A percentile compares a stretch with the other conserved stretches of the same genome.
These are phyloP conservation scores for Dactylella cylindrospora DNA, from an alignment of 2,329 filamentous ascomycete species.

Conservation along the genomic window DNA sequence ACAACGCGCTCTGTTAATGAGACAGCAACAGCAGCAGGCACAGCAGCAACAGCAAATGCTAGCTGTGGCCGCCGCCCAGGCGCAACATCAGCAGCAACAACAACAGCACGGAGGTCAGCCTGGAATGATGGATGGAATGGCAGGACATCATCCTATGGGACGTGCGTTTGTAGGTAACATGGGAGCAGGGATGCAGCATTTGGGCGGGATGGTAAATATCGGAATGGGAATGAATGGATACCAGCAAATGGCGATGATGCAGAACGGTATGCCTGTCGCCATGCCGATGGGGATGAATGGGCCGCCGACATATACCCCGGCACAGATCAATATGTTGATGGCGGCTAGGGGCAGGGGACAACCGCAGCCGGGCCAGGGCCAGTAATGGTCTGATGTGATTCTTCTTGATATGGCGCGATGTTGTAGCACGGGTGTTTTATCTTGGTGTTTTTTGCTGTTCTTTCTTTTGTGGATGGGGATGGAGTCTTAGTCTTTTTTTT, in stretches of 20 bases:
- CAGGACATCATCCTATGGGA: too few relatives aligned
- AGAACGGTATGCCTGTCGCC: slow-evolving; percentile 39
- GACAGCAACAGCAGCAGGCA: slow-evolving; percentile 21
- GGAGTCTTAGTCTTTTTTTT: slow-evolving; percentile 9
- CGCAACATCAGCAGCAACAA: slow-evolving; percentile 34
- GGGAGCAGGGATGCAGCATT: slow-evolving; percentile 37
- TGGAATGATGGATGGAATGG: slow-evolving; percentile 30
- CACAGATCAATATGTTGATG: slow-evolving; percentile 46
- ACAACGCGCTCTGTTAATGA: slow-evolving; percentile 29
- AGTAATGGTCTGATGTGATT: slow-evolving; percentile 4
- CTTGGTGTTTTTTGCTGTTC: slow-evolving; percentile 4
- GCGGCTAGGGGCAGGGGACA: slow-evolving; percentile 44
- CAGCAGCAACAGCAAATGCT: slow-evolving; percentile 25
- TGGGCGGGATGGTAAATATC: slow-evolving; percentile 32
- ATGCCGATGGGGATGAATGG: slow-evolving; percentile 35
- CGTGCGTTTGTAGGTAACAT: slow-evolving; percentile 29
- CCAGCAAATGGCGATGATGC: slow-evolving; percentile 35
- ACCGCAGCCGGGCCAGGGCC: slow-evolving; percentile 29
- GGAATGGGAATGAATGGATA: slow-evolving; percentile 38
- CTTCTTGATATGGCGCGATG: too few relatives aligned
- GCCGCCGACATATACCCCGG: slow-evolving; percentile 38
- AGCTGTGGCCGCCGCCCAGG: slow-evolving; percentile 16
- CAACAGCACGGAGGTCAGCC: slow-evolving; percentile 15
- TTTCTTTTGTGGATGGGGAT: slow-evolving; percentile 13
- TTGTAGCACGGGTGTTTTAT: too few relatives aligned